Base-by-base conservation (phyloP, 257 asterid genomes). In the Lantana camara region DNA sequence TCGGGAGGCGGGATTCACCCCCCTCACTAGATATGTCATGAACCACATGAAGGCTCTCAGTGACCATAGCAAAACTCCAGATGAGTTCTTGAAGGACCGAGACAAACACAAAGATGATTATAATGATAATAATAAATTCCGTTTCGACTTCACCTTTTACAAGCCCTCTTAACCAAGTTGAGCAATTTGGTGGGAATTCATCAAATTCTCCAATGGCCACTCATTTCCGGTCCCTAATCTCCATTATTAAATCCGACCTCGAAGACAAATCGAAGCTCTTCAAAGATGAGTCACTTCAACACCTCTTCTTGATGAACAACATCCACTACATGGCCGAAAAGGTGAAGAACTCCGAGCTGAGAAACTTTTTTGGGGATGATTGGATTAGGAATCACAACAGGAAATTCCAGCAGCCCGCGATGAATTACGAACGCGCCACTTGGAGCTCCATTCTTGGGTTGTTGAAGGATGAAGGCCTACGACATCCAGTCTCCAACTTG, bases 361-460 rank as follows among this genome's bases (percentile, higher is more conserved):
- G n/a, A 42, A 76, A 77, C 17, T 75, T 85, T 4, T 47, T 93
- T 0, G 95, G 96, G 0, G 97, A 90, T 29, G 87, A 68, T 4
- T 93, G 95, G 97, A 87, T 93, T 19, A 73, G 89, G 66, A 85
- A 81, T 69, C 96, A 69, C 19, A 93, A 85, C 29, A 66, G 97
- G 95, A 84, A 90, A 45, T 83, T 93, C 67, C 99, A 90, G 68
- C 89, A 85, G 70, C 77, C 79, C 17, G 97, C 97, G 0, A 87
- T 87, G 97, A 81, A 74, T 61, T 93, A 90, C 32, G 95, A 90
- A 76, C 69, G 95, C 50, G 95, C 96, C 3, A 84, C 96, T 3
- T 93, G 99, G 99, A 90, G 95, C 82, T 84, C 95, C 12, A 85
- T 90, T 62, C 97, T 93, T 7, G 71, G 80, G 4, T 69, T 87